Evolutionary conservation across 306 rosid species (phyloP), one percentile per base, ranked within the genome.

Genomic region (Dalbergia cultrata): DNA sequence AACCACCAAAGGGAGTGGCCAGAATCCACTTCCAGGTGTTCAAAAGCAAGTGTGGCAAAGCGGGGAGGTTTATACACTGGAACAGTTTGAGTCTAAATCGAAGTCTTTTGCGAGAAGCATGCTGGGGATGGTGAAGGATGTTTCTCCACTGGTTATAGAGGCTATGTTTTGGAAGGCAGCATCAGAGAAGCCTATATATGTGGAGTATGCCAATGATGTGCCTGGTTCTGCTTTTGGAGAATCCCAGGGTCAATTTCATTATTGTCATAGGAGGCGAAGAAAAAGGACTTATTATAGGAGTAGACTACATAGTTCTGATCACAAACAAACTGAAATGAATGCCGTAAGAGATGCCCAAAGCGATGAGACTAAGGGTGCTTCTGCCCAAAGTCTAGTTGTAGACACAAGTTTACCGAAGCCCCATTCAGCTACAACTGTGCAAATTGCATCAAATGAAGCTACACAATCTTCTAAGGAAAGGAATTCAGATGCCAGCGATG

Each of bases 21-120:
- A 86, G 64, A 89, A 63, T 80, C 86, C 82, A 64, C 57, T 75
- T 16, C 74, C 83, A 4, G 74, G 85, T 76, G 97, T 84, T 87
- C 92, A 93, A 78, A 93, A 89, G 89, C 98, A 95, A 88, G 99
- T 95, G 10, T 95, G 99, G 98, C 97, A 95, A 75, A 95, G 99
- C 76, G 99, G 99, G 81, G 98, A 93, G 85, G 64, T 77, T 37
- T 95, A 95, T 87, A 90, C 98, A 74, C 80, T 95, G 69, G 98
- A 95, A 82, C 96, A 93, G 87, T 95, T 95, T 65, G 99, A 95
- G 84, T 77, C 98, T 39, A 95, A 95, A 87, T 88, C 98, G 0
- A 93, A 87, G 89, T 80, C 80, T 79, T 95, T 93, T 60, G 88
- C 96, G 0, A 85, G 72, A 85, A 89, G 87, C 31, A 13, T 90